These are phyloP conservation scores for Aegilops tauschii DNA, from an alignment of 176 grass and related monocot species.

Conservation along the genomic window DNA sequence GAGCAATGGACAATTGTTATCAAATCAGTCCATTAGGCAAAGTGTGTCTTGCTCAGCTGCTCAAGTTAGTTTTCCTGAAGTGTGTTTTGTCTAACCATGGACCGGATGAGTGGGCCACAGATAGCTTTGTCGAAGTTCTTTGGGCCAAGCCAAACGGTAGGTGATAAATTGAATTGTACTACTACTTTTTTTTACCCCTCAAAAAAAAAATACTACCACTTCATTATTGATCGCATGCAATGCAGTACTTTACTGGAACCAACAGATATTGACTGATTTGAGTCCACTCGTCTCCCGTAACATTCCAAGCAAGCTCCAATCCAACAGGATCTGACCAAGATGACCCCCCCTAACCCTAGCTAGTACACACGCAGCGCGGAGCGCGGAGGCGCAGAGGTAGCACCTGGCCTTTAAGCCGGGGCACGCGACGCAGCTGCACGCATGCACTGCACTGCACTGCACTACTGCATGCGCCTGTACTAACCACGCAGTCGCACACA, in stretches of 20 bases:
- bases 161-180: too few species aligned
- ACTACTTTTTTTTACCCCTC: background rate
- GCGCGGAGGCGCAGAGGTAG: constrained; percentile 12
- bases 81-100: background rate
- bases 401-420: background rate
- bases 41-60: too few species aligned
- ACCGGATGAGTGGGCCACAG: too few species aligned
- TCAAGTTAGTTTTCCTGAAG: too few species aligned
- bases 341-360: background rate
- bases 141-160: background rate
- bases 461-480: background rate
- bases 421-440: background rate
- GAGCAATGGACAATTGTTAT: too few species aligned
- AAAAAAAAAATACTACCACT: too few species aligned
- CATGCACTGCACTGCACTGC: background rate
- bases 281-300: background rate
- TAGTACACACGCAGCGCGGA: background rate
- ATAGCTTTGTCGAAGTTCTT: background rate
- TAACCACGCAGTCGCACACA: background rate
- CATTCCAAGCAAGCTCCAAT: background rate
- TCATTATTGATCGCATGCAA: background rate
- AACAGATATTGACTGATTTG: background rate
- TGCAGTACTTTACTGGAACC: background rate
- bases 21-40: too few species aligned
- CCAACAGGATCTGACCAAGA: constrained; percentile 23